Percentiles rank a stretch among this genome's conserved stretches.
Evolutionary conservation across 2,329 filamentous ascomycete genomes (phyloP).

Genomic region (Aspergillus sp.): DNA sequence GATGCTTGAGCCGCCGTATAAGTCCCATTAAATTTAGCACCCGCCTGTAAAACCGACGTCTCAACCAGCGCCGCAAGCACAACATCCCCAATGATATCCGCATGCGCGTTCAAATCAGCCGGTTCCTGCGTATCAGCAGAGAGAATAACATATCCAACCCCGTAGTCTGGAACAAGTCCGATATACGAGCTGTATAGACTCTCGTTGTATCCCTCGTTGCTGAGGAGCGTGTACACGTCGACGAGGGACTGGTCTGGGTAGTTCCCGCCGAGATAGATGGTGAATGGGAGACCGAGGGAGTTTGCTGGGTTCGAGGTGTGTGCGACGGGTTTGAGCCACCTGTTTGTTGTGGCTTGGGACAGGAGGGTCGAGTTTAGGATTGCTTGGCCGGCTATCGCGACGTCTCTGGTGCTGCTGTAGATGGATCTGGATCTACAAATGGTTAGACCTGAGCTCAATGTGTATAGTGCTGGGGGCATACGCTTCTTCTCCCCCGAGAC

Average conservation of each 20-base stretch:
- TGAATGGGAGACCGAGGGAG: constrained; percentile 39
- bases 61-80: constrained; percentile 25
- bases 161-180: constrained; percentile 35
- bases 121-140: constrained; percentile 19
- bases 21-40: not conserved
- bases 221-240: constrained; percentile 33
- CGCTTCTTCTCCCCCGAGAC: not conserved
- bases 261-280: constrained; percentile 29
- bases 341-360: constrained; percentile 30
- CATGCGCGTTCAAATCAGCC: constrained; percentile 24
- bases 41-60: not conserved
- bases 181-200: constrained; percentile 34
- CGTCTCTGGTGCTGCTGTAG: constrained; percentile 36
- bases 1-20: not conserved
- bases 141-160: constrained; percentile 37
- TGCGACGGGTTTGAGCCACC: constrained; percentile 44
- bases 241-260: constrained; percentile 25
- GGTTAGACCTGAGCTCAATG: not conserved
- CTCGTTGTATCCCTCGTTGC: constrained; percentile 27
- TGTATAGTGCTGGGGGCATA: not conserved
- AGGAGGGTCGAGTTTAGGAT: constrained; percentile 42
- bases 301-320: constrained; percentile 35
- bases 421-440: constrained; percentile 27
- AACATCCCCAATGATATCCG: constrained; percentile 28
- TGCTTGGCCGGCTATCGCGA: constrained; percentile 38